Conservation (phyloP, 2,329 filamentous ascomycete genomes). For the Exophiala sp. region DNA sequence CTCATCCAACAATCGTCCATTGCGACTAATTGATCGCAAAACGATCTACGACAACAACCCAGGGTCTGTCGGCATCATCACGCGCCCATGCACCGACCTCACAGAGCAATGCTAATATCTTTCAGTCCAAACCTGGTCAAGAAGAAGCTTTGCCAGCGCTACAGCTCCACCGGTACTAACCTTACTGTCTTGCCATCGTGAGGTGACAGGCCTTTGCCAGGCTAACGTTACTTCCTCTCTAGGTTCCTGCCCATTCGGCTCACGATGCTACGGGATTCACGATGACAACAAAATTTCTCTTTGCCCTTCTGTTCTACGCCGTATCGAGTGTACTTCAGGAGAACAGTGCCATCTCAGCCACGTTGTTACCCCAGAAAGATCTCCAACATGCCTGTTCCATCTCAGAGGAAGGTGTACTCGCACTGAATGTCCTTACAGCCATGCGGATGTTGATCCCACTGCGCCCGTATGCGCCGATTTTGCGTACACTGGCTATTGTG, state of each 20-base stretch:
- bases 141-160: conserved; percentile 1
- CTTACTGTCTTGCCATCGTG: not conserved
- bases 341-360: conserved; percentile 87
- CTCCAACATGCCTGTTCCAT: conserved; percentile 85
- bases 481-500: conserved; percentile 83
- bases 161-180: conserved; percentile 12
- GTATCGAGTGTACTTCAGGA: conserved; percentile 72
- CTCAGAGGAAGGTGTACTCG: conserved; percentile 88
- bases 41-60: not conserved
- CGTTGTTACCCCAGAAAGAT: conserved; percentile 75
- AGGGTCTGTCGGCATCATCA: not conserved
- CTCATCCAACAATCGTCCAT: not conserved
- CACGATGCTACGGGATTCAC: conserved; percentile 75
- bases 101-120: too few species aligned
- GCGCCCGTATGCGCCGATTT: conserved; percentile 82
- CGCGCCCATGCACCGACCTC: too few species aligned
- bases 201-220: not conserved
- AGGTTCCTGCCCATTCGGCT: conserved; percentile 85
- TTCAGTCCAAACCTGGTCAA: not conserved
- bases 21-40: not conserved
- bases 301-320: conserved; percentile 82
- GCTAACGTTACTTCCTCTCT: conserved; percentile 22
- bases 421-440: conserved; percentile 77
- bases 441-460: conserved; percentile 71
- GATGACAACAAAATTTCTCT: conserved; percentile 82